A percentile compares a stretch with the other conserved stretches of the same genome.
These are phyloP conservation scores for Penicillium pancosmium DNA, from an alignment of 495 filamentous ascomycete genomes.

Conservation along the genomic window DNA sequence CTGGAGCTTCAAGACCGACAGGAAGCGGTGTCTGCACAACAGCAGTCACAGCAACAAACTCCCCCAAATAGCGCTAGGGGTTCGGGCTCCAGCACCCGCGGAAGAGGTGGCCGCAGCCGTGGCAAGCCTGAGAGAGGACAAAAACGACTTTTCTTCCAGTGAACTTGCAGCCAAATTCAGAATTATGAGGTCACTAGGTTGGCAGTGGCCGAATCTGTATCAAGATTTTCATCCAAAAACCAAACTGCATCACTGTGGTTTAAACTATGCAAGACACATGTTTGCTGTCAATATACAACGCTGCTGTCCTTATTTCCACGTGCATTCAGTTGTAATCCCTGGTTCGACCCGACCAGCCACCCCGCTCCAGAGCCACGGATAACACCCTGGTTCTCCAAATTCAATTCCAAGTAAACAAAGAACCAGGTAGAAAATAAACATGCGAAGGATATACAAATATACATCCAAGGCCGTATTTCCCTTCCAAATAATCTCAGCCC, in stretches of 20 bases:
- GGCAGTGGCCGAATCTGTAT: too few species aligned
- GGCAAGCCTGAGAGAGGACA: constrained; percentile 75
- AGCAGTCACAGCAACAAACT: constrained; percentile 9
- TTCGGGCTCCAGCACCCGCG: constrained; percentile 33
- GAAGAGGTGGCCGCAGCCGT: constrained; percentile 33
- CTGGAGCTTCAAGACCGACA: constrained; percentile 66
- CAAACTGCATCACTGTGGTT: too few species aligned
- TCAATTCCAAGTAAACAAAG: constrained; percentile 9
- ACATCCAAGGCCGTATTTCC: neutral
- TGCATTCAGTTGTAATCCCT: neutral
- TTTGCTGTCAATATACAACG: too few species aligned
- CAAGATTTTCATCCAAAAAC: too few species aligned
- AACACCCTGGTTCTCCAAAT: neutral
- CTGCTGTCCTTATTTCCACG: too few species aligned
- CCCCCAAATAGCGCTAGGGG: constrained; percentile 25
- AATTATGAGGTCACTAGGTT: too few species aligned
- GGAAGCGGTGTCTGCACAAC: constrained; percentile 30
- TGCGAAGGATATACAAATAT: neutral
- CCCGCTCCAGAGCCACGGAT: constrained; percentile 6
- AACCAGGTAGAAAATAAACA: constrained; percentile 1
- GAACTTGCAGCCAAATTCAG: neutral
- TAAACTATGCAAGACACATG: too few species aligned
- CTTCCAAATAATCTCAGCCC: neutral
- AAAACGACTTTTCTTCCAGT: constrained; percentile 65
- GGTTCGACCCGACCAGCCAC: neutral